Conservation (phyloP, 2,329 filamentous ascomycete genomes). For the Herpotrichia juniperi region DNA sequence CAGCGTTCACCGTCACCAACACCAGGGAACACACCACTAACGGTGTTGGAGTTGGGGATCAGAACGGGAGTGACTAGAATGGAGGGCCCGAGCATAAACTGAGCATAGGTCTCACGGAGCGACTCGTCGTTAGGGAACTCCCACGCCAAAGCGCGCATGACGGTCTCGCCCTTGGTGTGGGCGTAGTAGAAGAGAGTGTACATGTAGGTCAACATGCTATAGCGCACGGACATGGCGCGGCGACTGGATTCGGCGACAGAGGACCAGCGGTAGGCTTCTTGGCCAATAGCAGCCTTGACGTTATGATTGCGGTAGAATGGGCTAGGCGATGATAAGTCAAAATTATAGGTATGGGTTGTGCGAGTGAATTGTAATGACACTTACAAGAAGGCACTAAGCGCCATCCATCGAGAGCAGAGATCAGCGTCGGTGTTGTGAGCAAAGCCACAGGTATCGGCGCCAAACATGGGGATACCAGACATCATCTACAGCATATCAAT, state of each 20-base stretch:
- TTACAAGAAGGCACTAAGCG: slow-evolving; percentile 69
- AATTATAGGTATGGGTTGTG: background rate
- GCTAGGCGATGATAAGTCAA: slow-evolving; percentile 11
- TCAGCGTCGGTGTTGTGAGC: slow-evolving; percentile 67
- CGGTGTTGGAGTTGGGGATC: slow-evolving; percentile 62
- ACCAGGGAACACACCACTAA: slow-evolving; percentile 72
- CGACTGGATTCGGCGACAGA: slow-evolving; percentile 67
- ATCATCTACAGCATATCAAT: slow-evolving; percentile 49
- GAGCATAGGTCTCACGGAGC: slow-evolving; percentile 65
- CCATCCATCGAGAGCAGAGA: slow-evolving; percentile 75
- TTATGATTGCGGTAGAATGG: slow-evolving; percentile 80
- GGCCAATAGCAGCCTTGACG: slow-evolving; percentile 60
- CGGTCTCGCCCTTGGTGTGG: slow-evolving; percentile 68
- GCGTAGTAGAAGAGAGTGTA: slow-evolving; percentile 73
- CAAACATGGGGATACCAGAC: slow-evolving; percentile 76
- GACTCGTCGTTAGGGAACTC: slow-evolving; percentile 72
- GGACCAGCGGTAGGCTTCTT: slow-evolving; percentile 74
- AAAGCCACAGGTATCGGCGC: slow-evolving; percentile 67
- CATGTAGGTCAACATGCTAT: slow-evolving; percentile 71
- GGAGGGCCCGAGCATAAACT: slow-evolving; percentile 71
- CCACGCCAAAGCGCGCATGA: slow-evolving; percentile 74
- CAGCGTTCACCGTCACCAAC: slow-evolving; percentile 63
- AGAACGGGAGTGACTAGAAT: slow-evolving; percentile 71
- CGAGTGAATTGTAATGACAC: background rate
- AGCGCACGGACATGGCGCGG: slow-evolving; percentile 70